phyloP scores from a whole-genome alignment of 108 stramenopile species.

The Cyclotella sp. region DNA sequence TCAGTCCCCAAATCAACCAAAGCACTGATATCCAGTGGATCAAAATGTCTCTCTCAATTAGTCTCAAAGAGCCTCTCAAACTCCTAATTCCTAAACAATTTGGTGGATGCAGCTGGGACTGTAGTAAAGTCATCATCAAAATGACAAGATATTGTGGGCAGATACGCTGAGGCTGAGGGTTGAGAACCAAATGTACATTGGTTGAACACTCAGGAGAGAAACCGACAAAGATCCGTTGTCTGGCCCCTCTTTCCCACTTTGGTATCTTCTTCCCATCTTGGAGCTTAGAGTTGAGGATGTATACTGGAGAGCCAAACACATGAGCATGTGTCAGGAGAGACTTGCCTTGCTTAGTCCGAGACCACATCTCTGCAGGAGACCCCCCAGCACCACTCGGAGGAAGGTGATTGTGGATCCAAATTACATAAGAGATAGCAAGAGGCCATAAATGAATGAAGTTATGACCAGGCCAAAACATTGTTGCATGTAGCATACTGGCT shows the following conservation, averaged over 20 bases:
- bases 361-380: conserved; percentile 41
- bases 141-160: conserved; percentile 62
- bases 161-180: conserved; percentile 42
- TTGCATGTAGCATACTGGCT: no score
- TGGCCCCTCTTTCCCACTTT: no score
- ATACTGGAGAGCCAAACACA: conserved; percentile 48
- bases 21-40: no score
- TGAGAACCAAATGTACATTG: conserved; percentile 51
- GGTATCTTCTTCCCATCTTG: conserved; percentile 51
- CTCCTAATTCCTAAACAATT: background rate
- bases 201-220: conserved; percentile 38
- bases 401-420: conserved; percentile 44
- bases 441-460: conserved; percentile 47
- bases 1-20: no score
- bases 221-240: no score
- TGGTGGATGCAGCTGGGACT: conserved; percentile 2
- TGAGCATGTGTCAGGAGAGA: conserved; percentile 10
- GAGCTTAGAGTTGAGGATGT: conserved; percentile 48
- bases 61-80: no score
- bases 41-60: no score
- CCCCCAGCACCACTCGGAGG: conserved; percentile 31
- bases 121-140: conserved; percentile 60
- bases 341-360: background rate
- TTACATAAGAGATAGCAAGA: conserved; percentile 47
- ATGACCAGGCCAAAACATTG: background rate